Evolutionary conservation across 768 basidiomycete species (phyloP).

Genomic region (Boletus rubropictus): DNA sequence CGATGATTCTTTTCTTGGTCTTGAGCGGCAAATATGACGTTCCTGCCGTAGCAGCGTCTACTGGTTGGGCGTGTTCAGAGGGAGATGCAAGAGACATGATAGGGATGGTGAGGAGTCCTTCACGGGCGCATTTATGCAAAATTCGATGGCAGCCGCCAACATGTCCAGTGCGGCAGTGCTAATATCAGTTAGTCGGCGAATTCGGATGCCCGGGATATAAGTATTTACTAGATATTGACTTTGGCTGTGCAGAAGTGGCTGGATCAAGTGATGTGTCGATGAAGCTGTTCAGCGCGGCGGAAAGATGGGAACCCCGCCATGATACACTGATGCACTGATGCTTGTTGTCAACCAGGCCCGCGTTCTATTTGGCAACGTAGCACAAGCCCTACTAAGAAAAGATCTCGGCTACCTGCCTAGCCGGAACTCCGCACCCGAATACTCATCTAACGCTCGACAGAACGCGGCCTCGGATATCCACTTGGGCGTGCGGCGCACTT

Average conservation of each 20-base stretch:
- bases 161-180: neutral
- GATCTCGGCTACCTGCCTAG: constrained; percentile 55
- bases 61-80: neutral
- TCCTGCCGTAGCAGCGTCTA: neutral
- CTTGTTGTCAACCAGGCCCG: neutral
- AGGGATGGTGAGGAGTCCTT: neutral
- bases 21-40: constrained; percentile 2
- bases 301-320: neutral
- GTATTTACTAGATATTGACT: neutral
- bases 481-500: neutral
- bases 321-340: neutral
- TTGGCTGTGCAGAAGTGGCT: neutral
- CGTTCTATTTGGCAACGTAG: neutral
- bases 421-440: constrained; percentile 68
- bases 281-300: neutral
- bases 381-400: constrained; percentile 6
- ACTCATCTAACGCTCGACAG: constrained; percentile 68
- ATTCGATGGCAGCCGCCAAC: neutral
- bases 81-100: constrained; percentile 12
- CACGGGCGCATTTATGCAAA: constrained; percentile 23
- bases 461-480: constrained; percentile 53
- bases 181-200: neutral
- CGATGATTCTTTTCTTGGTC: constrained; percentile 54
- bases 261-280: neutral
- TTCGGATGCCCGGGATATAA: neutral